phyloP scores from a whole-genome alignment of 257 asterid genomes.

The Mentha longifolia region DNA sequence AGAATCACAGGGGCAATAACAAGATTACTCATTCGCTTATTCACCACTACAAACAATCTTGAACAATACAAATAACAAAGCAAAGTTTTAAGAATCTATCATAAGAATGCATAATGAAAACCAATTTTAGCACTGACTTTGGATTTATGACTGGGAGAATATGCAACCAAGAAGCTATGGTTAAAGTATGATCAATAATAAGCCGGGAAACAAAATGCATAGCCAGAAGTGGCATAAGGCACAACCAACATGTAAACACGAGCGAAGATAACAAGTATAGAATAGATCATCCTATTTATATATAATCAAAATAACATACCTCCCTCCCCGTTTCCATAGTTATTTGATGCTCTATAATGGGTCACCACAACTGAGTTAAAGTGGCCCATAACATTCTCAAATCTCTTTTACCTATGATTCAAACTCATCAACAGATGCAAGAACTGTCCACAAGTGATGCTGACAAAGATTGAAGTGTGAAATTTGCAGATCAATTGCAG shows the following conservation, averaged over 20 bases:
- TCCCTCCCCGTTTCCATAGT: background rate
- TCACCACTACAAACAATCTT: no score
- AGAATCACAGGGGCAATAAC: background rate
- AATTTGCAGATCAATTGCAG: no score
- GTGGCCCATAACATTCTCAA: background rate
- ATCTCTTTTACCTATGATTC: no score
- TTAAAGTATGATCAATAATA: background rate
- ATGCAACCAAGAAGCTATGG: background rate
- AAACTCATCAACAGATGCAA: no score
- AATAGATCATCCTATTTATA: background rate
- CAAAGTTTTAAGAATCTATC: no score
- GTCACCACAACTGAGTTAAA: background rate
- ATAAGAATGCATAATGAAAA: no score
- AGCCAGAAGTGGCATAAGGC: background rate
- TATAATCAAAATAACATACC: no score
- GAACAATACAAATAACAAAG: no score
- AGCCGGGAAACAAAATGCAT: background rate
- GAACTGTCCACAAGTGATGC: no score
- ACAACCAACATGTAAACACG: background rate
- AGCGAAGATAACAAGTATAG: background rate
- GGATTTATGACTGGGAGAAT: no score
- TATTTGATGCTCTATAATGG: background rate
- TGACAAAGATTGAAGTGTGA: no score
- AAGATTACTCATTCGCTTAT: background rate
- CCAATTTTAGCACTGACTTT: no score